phyloP scores from a whole-genome alignment of 305 asterid species.

The Fraxinus angustifolia region DNA sequence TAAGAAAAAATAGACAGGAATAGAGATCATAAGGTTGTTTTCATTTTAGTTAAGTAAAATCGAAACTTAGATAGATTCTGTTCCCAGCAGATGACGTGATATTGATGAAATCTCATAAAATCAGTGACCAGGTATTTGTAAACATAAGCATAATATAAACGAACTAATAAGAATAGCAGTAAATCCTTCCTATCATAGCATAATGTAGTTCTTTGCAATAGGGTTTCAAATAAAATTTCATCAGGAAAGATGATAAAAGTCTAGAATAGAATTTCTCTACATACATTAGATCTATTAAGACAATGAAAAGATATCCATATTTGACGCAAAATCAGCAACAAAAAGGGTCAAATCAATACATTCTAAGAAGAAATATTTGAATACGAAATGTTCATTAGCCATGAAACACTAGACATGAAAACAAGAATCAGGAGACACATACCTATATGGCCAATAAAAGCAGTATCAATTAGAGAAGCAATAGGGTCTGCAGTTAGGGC shows the following conservation, averaged over 20 bases:
- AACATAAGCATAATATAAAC: neutral
- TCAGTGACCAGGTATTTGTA: neutral
- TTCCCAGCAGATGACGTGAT: neutral
- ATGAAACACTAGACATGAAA: neutral
- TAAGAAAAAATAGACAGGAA: neutral
- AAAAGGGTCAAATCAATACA: neutral
- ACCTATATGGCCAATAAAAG: slow-evolving; percentile 46
- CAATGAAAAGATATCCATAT: neutral
- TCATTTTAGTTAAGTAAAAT: neutral
- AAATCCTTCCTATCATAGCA: neutral
- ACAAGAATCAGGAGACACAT: neutral
- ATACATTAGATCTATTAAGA: neutral
- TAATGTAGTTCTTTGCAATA: neutral
- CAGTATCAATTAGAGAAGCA: slow-evolving; percentile 47
- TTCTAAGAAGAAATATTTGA: neutral
- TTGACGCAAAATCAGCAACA: neutral
- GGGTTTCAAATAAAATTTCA: neutral
- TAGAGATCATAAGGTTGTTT: neutral
- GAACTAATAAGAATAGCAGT: neutral
- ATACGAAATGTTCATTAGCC: neutral
- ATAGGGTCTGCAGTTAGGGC: slow-evolving; percentile 47
- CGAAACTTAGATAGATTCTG: neutral
- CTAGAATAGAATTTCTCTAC: neutral
- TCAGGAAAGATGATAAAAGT: neutral
- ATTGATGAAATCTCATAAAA: neutral